Evolutionary conservation across 2,329 filamentous ascomycete species (phyloP), one percentile per base, ranked within the genome.

Genomic region (Aphanoascus verrucosus): DNA sequence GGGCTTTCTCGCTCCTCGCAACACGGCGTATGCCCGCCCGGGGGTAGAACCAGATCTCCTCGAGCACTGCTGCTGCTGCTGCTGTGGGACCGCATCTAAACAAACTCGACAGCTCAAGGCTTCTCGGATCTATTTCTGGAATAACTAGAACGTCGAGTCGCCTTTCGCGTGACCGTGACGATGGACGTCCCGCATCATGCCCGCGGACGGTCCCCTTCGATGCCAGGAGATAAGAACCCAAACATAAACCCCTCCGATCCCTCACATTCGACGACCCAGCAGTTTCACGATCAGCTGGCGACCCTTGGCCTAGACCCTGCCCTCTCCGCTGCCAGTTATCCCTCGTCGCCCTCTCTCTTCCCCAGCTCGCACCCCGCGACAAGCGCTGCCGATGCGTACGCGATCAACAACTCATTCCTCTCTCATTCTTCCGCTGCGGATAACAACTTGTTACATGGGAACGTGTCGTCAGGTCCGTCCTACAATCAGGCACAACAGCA

Each of bases 131-230:
- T 53, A 53, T 53, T 53, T 53, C 50, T 46, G 50, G 50, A 42
- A 40, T 41, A 3, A 28, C 23, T n/a, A n/a, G n/a, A 7, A n/a
- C 12, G 17, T 19, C 20, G 34, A n/a, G 35, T 49, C 46, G 40
- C 34, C n/a, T 50, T 53, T 47, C 32, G 23, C 8, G 8, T 53
- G 45, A 28, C 35, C 43, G n/a, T 48, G 53, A 47, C 43, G 9
- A 58, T 58, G 56, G 52, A 58, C 32, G 28, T 56, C 32, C 53
- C 56, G 52, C 61, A 61, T 53, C 65, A 63, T 40, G 61, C 65
- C 52, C 63, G 69, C 58, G 69, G 66, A 53, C 64, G 66, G 57
- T 70, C 69, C 50, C 60, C 66, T 47, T 67, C 67, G 9, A 64
- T 59, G 44, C 64, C 51, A 3, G 38, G 64, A 53, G 62, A 66